Conservation (phyloP, 225 moss, liverwort and hornwort species). For the Neckera pumila region DNA sequence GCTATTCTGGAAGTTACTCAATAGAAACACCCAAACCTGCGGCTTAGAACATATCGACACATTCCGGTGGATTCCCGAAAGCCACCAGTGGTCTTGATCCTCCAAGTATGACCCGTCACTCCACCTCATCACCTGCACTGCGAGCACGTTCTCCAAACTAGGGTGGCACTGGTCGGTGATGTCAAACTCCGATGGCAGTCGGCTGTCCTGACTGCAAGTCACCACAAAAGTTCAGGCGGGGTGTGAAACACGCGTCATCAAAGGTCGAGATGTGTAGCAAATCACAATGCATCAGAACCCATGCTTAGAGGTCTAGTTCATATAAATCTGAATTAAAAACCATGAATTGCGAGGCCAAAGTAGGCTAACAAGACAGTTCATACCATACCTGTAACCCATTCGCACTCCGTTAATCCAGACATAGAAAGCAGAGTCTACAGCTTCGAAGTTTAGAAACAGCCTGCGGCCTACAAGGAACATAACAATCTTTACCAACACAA, state of each 20-base stretch:
- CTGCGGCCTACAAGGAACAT: constrained; percentile 43
- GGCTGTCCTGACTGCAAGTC: constrained; percentile 79
- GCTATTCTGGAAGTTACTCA: neutral
- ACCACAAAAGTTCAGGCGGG: neutral
- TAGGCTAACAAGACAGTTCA: neutral
- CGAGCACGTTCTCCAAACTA: constrained; percentile 52
- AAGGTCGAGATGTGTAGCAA: neutral
- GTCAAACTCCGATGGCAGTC: constrained; percentile 88
- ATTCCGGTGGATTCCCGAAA: constrained; percentile 94
- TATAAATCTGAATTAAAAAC: neutral
- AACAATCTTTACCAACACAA: neutral
- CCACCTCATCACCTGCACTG: constrained; percentile 99
- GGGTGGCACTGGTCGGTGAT: constrained; percentile 56
- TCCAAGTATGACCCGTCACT: constrained; percentile 99
- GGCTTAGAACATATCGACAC: constrained; percentile 75
- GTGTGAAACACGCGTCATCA: neutral
- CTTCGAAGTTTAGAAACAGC: constrained; percentile 71
- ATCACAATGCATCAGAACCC: neutral
- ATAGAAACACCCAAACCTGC: constrained; percentile 21
- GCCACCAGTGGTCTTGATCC: constrained; percentile 99
- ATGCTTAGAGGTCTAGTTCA: neutral
- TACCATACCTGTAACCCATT: constrained; percentile 71
- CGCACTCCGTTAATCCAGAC: constrained; percentile 82
- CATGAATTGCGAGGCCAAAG: neutral
- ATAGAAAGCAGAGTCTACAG: constrained; percentile 94